These are phyloP conservation scores for Cercospora brassicicola DNA, from an alignment of 2,329 filamentous ascomycete species.

Conservation along the genomic window DNA sequence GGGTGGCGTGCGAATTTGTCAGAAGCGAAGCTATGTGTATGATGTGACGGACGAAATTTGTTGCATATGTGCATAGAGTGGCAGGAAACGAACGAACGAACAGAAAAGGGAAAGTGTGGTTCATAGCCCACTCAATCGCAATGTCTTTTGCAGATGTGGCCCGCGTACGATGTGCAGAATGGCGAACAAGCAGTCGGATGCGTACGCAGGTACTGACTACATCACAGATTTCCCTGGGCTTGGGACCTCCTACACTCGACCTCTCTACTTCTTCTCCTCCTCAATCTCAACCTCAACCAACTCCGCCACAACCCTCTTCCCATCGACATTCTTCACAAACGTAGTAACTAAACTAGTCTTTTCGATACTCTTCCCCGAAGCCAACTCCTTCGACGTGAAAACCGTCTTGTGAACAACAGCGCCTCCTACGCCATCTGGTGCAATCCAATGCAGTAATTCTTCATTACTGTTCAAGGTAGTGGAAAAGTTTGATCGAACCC, in stretches of 20 bases:
- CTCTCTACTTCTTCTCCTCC: background rate
- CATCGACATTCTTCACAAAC: background rate
- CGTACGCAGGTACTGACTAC: background rate
- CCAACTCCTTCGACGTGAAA: background rate
- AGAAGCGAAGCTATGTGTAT: background rate
- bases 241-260: background rate
- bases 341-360: background rate
- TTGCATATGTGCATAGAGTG: constrained; percentile 1
- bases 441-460: background rate
- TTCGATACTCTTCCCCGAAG: background rate
- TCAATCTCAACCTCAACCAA: background rate
- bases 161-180: background rate
- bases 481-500: background rate
- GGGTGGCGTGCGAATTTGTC: background rate
- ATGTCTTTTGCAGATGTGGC: background rate
- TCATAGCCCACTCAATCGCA: background rate
- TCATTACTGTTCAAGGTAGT: background rate
- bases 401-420: background rate
- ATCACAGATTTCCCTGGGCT: background rate
- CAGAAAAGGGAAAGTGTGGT: background rate
- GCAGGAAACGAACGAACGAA: background rate
- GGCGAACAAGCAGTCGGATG: background rate
- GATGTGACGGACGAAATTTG: constrained; percentile 2
- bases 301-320: background rate
- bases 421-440: background rate